Conservation (phyloP, 164 flowering plant species). For the Saururus chinensis region DNA sequence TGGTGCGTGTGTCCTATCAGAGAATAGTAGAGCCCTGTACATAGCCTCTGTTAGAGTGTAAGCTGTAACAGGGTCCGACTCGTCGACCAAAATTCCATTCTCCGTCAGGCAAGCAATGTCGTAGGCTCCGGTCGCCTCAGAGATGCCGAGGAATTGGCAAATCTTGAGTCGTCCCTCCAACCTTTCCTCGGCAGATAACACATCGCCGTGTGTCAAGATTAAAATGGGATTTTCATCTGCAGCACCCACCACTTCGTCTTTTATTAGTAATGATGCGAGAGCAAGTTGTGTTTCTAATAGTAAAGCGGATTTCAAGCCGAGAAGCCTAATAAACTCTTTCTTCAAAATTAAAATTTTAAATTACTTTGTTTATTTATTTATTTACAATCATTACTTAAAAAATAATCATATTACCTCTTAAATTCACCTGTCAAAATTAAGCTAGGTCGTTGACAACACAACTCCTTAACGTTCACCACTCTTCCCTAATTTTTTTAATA, state of each 20-base stretch:
- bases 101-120: conserved; percentile 69
- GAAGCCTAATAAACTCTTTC: no score
- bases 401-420: no score
- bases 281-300: no score
- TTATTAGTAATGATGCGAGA: background rate
- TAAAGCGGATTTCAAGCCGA: no score
- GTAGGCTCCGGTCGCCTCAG: conserved; percentile 40
- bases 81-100: conserved; percentile 46
- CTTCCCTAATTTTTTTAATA: no score
- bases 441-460: no score
- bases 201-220: conserved; percentile 71
- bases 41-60: conserved; percentile 51
- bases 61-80: conserved; percentile 56
- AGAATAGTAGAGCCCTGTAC: conserved; percentile 46
- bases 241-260: background rate
- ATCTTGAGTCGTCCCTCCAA: conserved; percentile 29
- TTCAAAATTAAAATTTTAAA: no score
- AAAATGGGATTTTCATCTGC: conserved; percentile 70
- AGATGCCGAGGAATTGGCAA: conserved; percentile 12
- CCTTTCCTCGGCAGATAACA: conserved; percentile 48
- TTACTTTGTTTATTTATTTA: no score
- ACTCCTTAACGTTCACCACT: no score
- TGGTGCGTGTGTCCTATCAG: conserved; percentile 43
- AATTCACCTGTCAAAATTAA: no score
- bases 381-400: no score